A percentile compares a stretch with the other conserved stretches of the same genome.
Evolutionary conservation across 1,284 basidiomycete species (phyloP).

Genomic region (Porodaedalea pini): DNA sequence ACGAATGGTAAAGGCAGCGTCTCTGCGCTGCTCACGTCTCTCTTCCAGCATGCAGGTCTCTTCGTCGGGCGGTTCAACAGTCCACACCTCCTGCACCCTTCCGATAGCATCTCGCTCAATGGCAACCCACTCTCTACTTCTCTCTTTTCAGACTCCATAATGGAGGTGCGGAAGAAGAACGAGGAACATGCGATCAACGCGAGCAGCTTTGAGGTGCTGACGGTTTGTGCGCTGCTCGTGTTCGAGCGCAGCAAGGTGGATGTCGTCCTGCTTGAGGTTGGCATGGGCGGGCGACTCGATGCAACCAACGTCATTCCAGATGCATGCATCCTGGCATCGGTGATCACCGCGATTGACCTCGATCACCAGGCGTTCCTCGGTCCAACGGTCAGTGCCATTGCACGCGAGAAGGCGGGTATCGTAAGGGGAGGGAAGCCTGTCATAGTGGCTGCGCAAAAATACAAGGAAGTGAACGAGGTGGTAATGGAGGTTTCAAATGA

Average conservation of each 20-base stretch:
- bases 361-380: constrained; percentile 94
- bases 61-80: constrained; percentile 87
- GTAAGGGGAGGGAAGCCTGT: constrained; percentile 67
- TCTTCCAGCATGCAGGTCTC: constrained; percentile 49
- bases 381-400: constrained; percentile 69
- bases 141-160: constrained; percentile 50
- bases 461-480: constrained; percentile 46
- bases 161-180: constrained; percentile 52
- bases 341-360: constrained; percentile 82
- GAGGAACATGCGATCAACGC: constrained; percentile 43
- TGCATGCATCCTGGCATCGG: constrained; percentile 69
- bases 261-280: constrained; percentile 88
- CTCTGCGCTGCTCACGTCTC: constrained; percentile 77
- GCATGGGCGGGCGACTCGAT: constrained; percentile 90
- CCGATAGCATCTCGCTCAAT: constrained; percentile 78
- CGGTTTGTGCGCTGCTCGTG: constrained; percentile 68
- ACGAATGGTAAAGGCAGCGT: constrained; percentile 99
- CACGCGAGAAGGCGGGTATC: constrained; percentile 84
- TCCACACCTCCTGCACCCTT: constrained; percentile 81
- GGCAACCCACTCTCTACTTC: constrained; percentile 48
- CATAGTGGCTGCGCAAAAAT: constrained; percentile 68
- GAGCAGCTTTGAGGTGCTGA: constrained; percentile 85
- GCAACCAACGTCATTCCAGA: constrained; percentile 89
- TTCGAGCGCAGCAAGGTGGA: constrained; percentile 73
- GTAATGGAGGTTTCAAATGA: constrained; percentile 39